A percentile compares a stretch with the other conserved stretches of the same genome.
Conservation (phyloP, 2,329 filamentous ascomycete species). For the Pseudogymnoascus sp. region DNA sequence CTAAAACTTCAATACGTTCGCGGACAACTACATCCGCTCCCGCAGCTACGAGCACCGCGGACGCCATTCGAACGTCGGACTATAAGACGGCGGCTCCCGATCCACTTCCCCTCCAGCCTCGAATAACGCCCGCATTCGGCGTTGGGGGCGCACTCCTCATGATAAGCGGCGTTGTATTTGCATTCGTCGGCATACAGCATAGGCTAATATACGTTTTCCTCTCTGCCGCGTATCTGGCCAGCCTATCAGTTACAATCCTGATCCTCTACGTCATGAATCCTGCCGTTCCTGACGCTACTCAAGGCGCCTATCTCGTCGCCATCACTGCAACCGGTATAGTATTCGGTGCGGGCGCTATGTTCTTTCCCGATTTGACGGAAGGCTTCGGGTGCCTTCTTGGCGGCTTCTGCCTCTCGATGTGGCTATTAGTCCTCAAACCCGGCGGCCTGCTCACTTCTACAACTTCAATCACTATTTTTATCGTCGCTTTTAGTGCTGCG, state of each 20-base stretch:
- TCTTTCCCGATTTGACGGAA: conserved; percentile 78
- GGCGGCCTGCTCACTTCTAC: conserved; percentile 64
- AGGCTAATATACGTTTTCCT: conserved; percentile 72
- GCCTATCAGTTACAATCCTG: conserved; percentile 69
- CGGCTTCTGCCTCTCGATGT: conserved; percentile 43
- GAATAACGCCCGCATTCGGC: conserved; percentile 72
- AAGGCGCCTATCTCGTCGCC: conserved; percentile 82
- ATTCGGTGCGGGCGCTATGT: conserved; percentile 64
- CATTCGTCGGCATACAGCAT: conserved; percentile 76
- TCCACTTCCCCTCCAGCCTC: conserved; percentile 63
- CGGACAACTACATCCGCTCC: conserved; percentile 1
- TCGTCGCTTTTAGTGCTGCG: conserved; percentile 60
- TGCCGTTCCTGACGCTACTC: conserved; percentile 65
- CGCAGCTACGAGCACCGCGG: not conserved
- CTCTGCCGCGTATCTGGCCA: conserved; percentile 65
- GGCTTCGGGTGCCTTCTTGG: conserved; percentile 54
- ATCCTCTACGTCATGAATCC: conserved; percentile 83
- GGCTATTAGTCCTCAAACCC: conserved; percentile 70
- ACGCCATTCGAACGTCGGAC: not conserved
- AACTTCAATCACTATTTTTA: conserved; percentile 64
- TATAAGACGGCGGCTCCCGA: conserved; percentile 7
- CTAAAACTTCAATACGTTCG: conserved; percentile 4
- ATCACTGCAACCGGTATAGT: conserved; percentile 63
- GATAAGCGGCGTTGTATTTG: conserved; percentile 60
- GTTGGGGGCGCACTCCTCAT: conserved; percentile 73